Evolutionary conservation across 129 eudicot genomes (phyloP).

Genomic region (Centella asiatica): DNA sequence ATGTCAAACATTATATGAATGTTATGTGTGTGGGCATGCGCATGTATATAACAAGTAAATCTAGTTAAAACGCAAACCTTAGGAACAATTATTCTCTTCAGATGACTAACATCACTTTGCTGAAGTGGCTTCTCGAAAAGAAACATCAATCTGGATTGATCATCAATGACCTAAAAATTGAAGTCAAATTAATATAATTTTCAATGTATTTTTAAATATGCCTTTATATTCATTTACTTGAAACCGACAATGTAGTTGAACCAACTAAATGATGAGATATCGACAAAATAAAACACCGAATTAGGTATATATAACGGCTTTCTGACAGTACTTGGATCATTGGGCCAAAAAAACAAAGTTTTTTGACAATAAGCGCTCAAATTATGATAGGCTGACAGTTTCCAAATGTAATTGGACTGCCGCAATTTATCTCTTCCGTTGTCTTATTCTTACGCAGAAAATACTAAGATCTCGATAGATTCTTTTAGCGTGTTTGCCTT

Average conservation of each 20-base stretch:
- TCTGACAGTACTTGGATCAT: not conserved
- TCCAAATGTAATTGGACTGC: not conserved
- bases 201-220: too few species aligned
- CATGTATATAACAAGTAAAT: not conserved
- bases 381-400: not conserved
- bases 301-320: not conserved
- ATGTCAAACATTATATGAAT: too few species aligned
- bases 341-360: not conserved
- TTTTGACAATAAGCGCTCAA: not conserved
- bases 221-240: not conserved
- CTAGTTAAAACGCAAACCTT: slow-evolving; percentile 42
- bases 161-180: slow-evolving; percentile 40
- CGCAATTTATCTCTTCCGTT: not conserved
- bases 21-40: too few species aligned
- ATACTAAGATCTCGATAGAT: too few species aligned
- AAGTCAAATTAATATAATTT: not conserved
- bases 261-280: not conserved
- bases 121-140: slow-evolving; percentile 84
- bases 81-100: slow-evolving; percentile 78
- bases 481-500: too few species aligned
- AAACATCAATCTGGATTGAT: slow-evolving; percentile 42
- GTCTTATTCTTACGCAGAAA: too few species aligned
- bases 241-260: not conserved
- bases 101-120: slow-evolving; percentile 70
- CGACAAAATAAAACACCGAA: not conserved